These are phyloP conservation scores for Myriangium duriaei DNA, from an alignment of 2,329 filamentous ascomycete genomes.

Conservation along the genomic window DNA sequence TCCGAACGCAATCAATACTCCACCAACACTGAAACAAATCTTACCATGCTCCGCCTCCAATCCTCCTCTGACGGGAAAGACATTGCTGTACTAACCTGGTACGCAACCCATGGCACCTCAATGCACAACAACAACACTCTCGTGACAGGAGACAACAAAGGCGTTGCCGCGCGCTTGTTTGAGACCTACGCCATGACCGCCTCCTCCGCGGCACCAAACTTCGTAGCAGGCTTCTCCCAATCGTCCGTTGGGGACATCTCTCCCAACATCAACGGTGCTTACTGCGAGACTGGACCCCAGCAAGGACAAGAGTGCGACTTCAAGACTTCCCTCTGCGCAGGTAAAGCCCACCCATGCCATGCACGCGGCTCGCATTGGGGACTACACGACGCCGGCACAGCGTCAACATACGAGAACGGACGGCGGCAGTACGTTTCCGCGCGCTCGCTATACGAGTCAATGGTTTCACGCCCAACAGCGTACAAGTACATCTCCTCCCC, in stretches of 20 bases:
- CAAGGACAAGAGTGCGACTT: slow-evolving; percentile 54
- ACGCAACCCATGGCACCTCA: slow-evolving; percentile 82
- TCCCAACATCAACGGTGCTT: slow-evolving; percentile 77
- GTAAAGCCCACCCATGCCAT: slow-evolving; percentile 58
- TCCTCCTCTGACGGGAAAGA: slow-evolving; percentile 60
- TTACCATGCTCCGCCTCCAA: slow-evolving; percentile 66
- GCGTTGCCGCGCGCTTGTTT: slow-evolving; percentile 74
- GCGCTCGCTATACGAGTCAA: slow-evolving; percentile 43
- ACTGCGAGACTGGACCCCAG: slow-evolving; percentile 69
- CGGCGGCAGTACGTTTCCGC: slow-evolving; percentile 57
- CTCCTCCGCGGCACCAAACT: slow-evolving; percentile 31
- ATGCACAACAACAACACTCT: slow-evolving; percentile 86
- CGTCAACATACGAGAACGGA: slow-evolving; percentile 66
- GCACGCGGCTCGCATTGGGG: slow-evolving; percentile 59
- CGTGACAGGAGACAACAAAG: slow-evolving; percentile 91
- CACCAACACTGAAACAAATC: slow-evolving; percentile 56
- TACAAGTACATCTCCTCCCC: slow-evolving; percentile 28
- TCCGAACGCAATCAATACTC: slow-evolving; percentile 60
- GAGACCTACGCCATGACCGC: slow-evolving; percentile 45
- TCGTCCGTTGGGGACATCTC: slow-evolving; percentile 84
- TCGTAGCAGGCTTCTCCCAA: slow-evolving; percentile 87
- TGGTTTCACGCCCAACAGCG: slow-evolving; percentile 21
- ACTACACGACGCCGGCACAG: slow-evolving; percentile 49
- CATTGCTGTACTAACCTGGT: slow-evolving; percentile 78
- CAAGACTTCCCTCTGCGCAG: slow-evolving; percentile 75